These are phyloP conservation scores for Solanum medicagineum DNA, from an alignment of 257 asterid genomes.

Conservation along the genomic window DNA sequence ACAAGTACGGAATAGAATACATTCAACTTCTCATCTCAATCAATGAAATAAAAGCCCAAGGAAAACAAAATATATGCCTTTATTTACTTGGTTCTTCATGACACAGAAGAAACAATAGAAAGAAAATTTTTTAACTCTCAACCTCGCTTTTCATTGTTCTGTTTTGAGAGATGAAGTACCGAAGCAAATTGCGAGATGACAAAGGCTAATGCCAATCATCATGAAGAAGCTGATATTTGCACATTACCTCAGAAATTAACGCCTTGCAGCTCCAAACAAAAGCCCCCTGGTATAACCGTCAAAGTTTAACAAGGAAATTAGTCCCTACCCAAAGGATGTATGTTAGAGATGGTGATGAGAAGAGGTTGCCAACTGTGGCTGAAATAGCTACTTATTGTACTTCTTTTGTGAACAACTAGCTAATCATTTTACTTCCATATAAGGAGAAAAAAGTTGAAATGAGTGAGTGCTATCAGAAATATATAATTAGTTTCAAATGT, in stretches of 20 bases:
- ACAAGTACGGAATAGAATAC: neutral
- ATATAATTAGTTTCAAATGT: neutral
- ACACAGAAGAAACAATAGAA: neutral
- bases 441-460: neutral
- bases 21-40: neutral
- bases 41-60: neutral
- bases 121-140: neutral
- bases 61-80: neutral
- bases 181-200: neutral
- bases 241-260: slow-evolving; percentile 81
- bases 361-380: neutral
- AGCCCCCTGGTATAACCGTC: slow-evolving; percentile 54
- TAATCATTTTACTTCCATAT: neutral
- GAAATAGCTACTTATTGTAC: neutral
- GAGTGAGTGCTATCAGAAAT: neutral
- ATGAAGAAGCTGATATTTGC: neutral
- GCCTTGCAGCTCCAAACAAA: slow-evolving; percentile 95
- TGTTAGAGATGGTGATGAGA: neutral
- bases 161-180: neutral
- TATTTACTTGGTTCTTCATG: neutral
- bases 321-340: neutral
- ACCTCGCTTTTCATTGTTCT: neutral
- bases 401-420: neutral
- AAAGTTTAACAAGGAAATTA: neutral
- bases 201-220: neutral